Evolutionary conservation across 345 rosid genomes (phyloP), one percentile per base, ranked within the genome.

Genomic region (Cardamine resedifolia): DNA sequence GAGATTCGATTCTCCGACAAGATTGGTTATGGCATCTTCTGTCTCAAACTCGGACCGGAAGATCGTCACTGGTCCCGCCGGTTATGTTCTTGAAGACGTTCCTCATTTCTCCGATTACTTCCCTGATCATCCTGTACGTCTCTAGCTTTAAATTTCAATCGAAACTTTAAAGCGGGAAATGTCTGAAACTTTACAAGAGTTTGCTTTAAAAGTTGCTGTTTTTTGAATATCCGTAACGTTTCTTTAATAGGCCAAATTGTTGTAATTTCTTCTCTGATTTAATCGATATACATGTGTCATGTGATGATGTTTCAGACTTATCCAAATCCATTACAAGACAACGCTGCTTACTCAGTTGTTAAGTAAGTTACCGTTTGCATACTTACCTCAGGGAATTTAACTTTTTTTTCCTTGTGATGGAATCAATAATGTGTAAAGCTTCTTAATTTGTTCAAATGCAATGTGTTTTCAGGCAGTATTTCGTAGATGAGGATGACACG

Each of bases 21-120:
- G 72, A 61, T 21, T 65, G 34, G 73, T 72, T 7, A 72, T 78
- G 77, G 51, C 70, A n/a, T 51, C 81, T 48, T 64, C 77, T 66
- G 65, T 36, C 31, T 4, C 21, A 4, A 67, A 52, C 41, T 20
- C 73, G 48, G 64, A 68, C 62, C 64, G 66, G 20, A 92, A 92
- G 82, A 80, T 85, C 77, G 73, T 87, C 1, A 76, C 58, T 60
- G 97, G 99, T 50, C 83, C 88, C 23, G 81, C 66, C 21, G 97
- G 97, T 74, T 95, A 90, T 58, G 77, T 95, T 55, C 96, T 95
- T 7, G 85, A 95, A 80, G 99, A 95, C 62, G 96, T 95, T 75
- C 99, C 99, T 73, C 99, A 91, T 76, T 81, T 95, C 47, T 20
- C 84, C 14, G 97, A 91, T 79, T 88, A 88, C 85, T 70, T 95